A percentile compares a stretch with the other conserved stretches of the same genome.
phyloP scores from a whole-genome alignment of 2,329 filamentous ascomycete species.

The Tolypocladium pustulatum region DNA sequence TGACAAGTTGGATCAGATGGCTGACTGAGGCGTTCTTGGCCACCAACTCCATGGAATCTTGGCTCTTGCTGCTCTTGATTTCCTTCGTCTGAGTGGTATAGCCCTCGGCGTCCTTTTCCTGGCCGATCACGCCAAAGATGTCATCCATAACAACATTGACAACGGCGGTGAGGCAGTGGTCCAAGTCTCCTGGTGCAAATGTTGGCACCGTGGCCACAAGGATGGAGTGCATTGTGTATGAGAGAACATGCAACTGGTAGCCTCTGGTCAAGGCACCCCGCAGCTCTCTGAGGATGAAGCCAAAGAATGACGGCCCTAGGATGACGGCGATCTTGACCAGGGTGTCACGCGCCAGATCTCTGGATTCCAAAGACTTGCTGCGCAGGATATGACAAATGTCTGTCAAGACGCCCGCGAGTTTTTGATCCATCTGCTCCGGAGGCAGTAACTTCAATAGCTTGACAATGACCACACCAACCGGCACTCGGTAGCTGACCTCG shows the following conservation, averaged over 20 bases:
- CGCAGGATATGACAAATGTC: conserved; percentile 90
- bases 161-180: conserved; percentile 74
- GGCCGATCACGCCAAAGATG: conserved; percentile 82
- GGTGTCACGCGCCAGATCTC: conserved; percentile 85
- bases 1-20: conserved; percentile 64
- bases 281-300: conserved; percentile 88
- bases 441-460: conserved; percentile 80
- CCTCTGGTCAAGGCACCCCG: conserved; percentile 72
- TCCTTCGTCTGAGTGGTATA: conserved; percentile 96
- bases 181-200: conserved; percentile 71
- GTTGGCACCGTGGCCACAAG: conserved; percentile 64
- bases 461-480: conserved; percentile 78
- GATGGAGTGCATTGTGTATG: conserved; percentile 89
- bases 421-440: conserved; percentile 57
- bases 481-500: conserved; percentile 84
- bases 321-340: conserved; percentile 73
- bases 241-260: conserved; percentile 90
- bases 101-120: conserved; percentile 94
- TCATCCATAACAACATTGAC: conserved; percentile 91
- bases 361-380: conserved; percentile 77
- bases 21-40: conserved; percentile 70
- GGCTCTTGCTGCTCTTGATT: conserved; percentile 95
- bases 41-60: conserved; percentile 91
- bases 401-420: conserved; percentile 73
- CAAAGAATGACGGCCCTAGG: conserved; percentile 73